A percentile compares a stretch with the other conserved stretches of the same genome.
Conservation (phyloP, 768 basidiomycete species). For the Rhizopogon vesiculosus region DNA sequence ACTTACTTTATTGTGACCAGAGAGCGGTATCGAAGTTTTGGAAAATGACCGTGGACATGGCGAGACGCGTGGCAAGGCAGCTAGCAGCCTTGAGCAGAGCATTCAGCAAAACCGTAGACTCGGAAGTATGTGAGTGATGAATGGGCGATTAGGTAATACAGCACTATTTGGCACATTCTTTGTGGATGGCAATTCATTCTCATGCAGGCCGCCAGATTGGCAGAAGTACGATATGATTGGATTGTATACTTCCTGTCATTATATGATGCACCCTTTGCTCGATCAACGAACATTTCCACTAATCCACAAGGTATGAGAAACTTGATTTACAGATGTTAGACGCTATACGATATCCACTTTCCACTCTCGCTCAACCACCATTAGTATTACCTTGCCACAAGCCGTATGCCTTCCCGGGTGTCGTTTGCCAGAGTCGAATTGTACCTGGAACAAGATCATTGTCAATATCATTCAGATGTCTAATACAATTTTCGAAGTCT, state of each 20-base stretch:
- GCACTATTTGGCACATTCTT: too few species aligned
- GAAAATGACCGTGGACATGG: conserved; percentile 8
- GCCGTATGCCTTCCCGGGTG: conserved; percentile 87
- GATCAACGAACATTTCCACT: conserved; percentile 14
- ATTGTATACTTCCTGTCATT: conserved; percentile 12
- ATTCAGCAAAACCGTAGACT: neutral
- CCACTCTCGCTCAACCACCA: conserved; percentile 30
- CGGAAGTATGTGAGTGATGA: too few species aligned
- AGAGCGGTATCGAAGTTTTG: conserved; percentile 15
- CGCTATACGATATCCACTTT: conserved; percentile 8
- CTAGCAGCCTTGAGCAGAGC: neutral
- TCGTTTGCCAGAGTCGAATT: conserved; percentile 97
- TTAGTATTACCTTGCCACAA: conserved; percentile 72
- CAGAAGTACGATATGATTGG: conserved; percentile 7
- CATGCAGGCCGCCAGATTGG: neutral
- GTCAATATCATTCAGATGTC: conserved; percentile 4
- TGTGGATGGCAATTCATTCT: too few species aligned
- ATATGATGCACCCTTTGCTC: conserved; percentile 10
- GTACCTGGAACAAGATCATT: conserved; percentile 51
- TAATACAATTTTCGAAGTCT: neutral
- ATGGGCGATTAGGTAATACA: too few species aligned
- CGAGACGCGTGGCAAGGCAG: neutral
- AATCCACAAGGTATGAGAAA: conserved; percentile 10
- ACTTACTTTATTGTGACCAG: conserved; percentile 40
- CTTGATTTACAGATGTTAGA: neutral